Base-by-base conservation (phyloP, 129 eudicot species). In the Tagetes patula region DNA sequence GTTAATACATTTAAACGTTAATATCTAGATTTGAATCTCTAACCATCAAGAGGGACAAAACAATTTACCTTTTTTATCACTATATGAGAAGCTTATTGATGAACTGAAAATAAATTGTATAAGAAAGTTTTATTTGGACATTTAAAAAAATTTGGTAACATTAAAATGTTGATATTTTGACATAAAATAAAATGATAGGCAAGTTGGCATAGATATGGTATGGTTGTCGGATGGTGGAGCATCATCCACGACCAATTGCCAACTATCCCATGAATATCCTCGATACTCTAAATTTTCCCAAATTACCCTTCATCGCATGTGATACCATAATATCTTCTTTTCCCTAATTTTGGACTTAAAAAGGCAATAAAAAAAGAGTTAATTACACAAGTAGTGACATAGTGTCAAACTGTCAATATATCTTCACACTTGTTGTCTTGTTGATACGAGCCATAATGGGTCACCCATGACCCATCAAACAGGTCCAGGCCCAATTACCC, bases 211-310 rank as follows among this genome's bases (percentile, higher is more conserved):
- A 38, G 73, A 67, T 50, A 65, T 65, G 73, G 59, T 65, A 53
- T 20, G 55, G 64, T 47, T 63, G 65, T 63, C 59, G 79, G 71
- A 65, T 65, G 79, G 73, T 66, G 32, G 53, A 75, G 66, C 55
- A 53, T 75, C 73, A 75, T 66, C 79, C 79, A 75, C 79, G 79
- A 75, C 34, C 31, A 14, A 11, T 8, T 5, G 20, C 34, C 20
- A 30, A 30, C 64, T 41, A 75, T 67, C 67, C 58, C 27, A 12
- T 65, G 73, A 75, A 66, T 75, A 75, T 65, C 73, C 79, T 66
- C 79, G 67, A 66, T 43, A 75, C 66, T 65, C 79, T 65, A 42
- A 75, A 73, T 59, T 48, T 3, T 4, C 45, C 32, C 32, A 9
- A 49, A 12, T 11, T 13, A 10, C n/a, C 50, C 60, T 46, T 62